Conservation (phyloP, 2,329 filamentous ascomycete species). For the Neophaeococcomyces mojaviensis region DNA sequence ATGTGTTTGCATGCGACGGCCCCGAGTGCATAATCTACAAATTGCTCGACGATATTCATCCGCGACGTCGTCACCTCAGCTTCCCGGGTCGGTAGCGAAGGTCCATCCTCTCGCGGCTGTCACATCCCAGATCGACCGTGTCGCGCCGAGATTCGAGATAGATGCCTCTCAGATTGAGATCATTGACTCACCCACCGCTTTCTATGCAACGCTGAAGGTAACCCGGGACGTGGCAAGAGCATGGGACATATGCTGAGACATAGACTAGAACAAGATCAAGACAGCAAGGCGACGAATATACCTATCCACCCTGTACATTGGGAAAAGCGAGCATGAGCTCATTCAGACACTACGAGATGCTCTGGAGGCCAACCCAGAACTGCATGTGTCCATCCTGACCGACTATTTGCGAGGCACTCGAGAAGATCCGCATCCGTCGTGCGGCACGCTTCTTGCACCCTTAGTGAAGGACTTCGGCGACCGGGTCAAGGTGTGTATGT, state of each 20-base stretch:
- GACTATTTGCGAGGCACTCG: constrained; percentile 86
- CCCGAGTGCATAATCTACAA: constrained; percentile 6
- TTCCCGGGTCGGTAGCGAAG: constrained; percentile 31
- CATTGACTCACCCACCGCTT: constrained; percentile 72
- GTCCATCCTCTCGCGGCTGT: constrained; percentile 50
- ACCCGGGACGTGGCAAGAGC: constrained; percentile 8
- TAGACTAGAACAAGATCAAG: constrained; percentile 64
- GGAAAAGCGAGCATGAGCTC: constrained; percentile 83
- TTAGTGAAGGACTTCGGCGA: constrained; percentile 81
- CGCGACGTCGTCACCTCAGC: constrained; percentile 12
- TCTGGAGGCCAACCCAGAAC: constrained; percentile 62
- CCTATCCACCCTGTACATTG: constrained; percentile 93
- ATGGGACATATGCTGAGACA: constrained; percentile 15
- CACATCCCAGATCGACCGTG: constrained; percentile 70
- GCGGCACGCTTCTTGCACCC: constrained; percentile 77
- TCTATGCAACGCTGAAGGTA: constrained; percentile 87
- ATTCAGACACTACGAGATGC: constrained; percentile 71
- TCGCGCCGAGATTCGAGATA: constrained; percentile 86
- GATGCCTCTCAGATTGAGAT: constrained; percentile 72
- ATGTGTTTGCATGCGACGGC: constrained; percentile 11
- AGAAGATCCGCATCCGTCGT: constrained; percentile 77
- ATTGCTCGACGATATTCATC: constrained; percentile 12
- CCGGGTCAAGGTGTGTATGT: constrained; percentile 90
- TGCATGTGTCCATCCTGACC: constrained; percentile 82
- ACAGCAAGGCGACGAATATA: constrained; percentile 74